Evolutionary conservation across 2,329 filamentous ascomycete species (phyloP).

Genomic region (Lithohypha guttulata): DNA sequence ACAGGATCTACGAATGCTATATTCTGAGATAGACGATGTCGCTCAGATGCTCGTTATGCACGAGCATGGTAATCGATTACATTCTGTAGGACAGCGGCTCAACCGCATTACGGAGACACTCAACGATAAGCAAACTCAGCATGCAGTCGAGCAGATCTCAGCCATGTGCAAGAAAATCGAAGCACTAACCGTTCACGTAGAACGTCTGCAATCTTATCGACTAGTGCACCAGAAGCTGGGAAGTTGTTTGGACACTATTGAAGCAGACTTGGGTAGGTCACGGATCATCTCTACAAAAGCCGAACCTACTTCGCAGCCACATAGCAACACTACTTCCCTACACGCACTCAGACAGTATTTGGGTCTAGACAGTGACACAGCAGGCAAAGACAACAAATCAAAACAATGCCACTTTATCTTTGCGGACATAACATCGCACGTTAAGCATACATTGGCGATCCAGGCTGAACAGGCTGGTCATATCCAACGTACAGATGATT

Average conservation of each 20-base stretch:
- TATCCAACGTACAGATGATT: too few species aligned
- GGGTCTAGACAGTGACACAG: not conserved
- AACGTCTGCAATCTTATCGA: conserved; percentile 12
- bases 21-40: conserved; percentile 19
- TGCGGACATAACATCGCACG: not conserved
- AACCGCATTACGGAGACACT: not conserved
- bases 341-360: conserved; percentile 1
- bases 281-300: not conserved
- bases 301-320: not conserved
- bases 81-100: conserved; percentile 5
- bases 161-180: conserved; percentile 10
- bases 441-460: not conserved
- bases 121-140: not conserved
- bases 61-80: conserved; percentile 12
- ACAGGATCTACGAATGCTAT: conserved; percentile 15
- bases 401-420: not conserved
- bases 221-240: conserved; percentile 1
- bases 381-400: too few species aligned
- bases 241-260: not conserved
- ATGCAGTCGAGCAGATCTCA: conserved; percentile 7
- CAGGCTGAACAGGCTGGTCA: not conserved
- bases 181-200: conserved; percentile 4
- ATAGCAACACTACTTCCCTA: not conserved
- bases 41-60: conserved; percentile 16
- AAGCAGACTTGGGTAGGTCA: not conserved